Base-by-base conservation (phyloP, 352 stramenopile species). In the Albugo laibachii region DNA sequence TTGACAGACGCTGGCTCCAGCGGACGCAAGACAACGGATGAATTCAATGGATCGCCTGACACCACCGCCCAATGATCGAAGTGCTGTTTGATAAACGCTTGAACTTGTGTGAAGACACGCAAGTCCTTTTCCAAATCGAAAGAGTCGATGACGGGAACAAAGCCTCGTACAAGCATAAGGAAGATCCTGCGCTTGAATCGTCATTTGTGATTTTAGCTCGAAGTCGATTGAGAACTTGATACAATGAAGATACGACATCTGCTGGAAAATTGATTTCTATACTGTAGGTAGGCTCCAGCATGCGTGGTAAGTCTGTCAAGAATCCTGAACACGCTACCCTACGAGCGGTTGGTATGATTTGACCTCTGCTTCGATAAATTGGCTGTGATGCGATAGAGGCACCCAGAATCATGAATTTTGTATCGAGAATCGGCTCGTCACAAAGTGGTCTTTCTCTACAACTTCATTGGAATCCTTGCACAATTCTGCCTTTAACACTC, bases 1-100 rank as follows among this genome's bases (percentile, higher is more conserved):
- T 96, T 85, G 15, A 94, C 80, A 2, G 95, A 94, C 34, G 86
- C 95, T 5, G 95, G 93, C 66, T 99, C 95, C 10, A 99, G 63
- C 2, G 95, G 95, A 62, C 97, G 93, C n/a, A 99, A 66, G n/a
- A 98, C 80, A 34, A 99, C 93, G 50, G 61, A 95, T 47, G 79
- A 83, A 61, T 99, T 95, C 47, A 99, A 74, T 6, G 96, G 95
- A 62, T 99, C 95, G 11, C 96, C 77, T 10, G 95, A 94, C 5
- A 99, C 95, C n/a, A 99, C 80, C 4, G 84, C 83, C 95, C 95
- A 99, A 66, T 99, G 95, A 67, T 99, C 94, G 64, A 99, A 99
- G 21, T 97, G 79, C 51, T 97, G 92, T 54, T 86, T 86, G 45
- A 96, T 94, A 73, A 98, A 98, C 5, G 94, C 94, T 65, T 97